These are phyloP conservation scores for Leucoagaricus sp. DNA, from an alignment of 1,284 basidiomycete species.

Conservation along the genomic window DNA sequence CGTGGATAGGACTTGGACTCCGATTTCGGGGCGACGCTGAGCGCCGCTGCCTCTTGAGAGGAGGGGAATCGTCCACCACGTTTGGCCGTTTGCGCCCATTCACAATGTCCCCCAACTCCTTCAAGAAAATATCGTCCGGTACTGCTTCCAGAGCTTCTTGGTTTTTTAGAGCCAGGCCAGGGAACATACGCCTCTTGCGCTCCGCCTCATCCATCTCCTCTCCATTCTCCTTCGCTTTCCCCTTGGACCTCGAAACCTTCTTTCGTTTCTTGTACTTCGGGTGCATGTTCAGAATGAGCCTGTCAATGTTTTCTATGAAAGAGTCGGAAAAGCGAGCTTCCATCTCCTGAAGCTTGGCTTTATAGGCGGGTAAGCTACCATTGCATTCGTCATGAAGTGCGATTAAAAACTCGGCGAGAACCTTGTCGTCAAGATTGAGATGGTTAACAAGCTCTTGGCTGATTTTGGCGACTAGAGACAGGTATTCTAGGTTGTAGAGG, in stretches of 20 bases:
- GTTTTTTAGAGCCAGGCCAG: constrained; percentile 87
- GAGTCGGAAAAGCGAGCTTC: constrained; percentile 90
- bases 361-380: constrained; percentile 76
- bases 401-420: constrained; percentile 95
- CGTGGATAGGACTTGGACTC: constrained; percentile 10
- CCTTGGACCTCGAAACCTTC: constrained; percentile 44
- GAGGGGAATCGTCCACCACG: constrained; percentile 49
- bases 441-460: constrained; percentile 92
- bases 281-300: constrained; percentile 92
- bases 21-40: constrained; percentile 38
- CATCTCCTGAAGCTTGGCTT: constrained; percentile 75
- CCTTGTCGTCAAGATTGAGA: constrained; percentile 84
- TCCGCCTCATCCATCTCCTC: constrained; percentile 61
- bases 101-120: constrained; percentile 88
- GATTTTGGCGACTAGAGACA: constrained; percentile 87
- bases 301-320: constrained; percentile 91
- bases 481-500: constrained; percentile 87
- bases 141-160: constrained; percentile 57
- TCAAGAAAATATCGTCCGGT: constrained; percentile 68
- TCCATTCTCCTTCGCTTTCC: constrained; percentile 38
- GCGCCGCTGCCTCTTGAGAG: constrained; percentile 59
- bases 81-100: constrained; percentile 64
- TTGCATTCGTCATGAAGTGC: constrained; percentile 85
- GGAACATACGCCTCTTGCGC: constrained; percentile 84
- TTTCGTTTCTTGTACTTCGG: constrained; percentile 91